Base-by-base conservation (phyloP, 2,329 filamentous ascomycete species). In the Coccinonectria pachysandricola region DNA sequence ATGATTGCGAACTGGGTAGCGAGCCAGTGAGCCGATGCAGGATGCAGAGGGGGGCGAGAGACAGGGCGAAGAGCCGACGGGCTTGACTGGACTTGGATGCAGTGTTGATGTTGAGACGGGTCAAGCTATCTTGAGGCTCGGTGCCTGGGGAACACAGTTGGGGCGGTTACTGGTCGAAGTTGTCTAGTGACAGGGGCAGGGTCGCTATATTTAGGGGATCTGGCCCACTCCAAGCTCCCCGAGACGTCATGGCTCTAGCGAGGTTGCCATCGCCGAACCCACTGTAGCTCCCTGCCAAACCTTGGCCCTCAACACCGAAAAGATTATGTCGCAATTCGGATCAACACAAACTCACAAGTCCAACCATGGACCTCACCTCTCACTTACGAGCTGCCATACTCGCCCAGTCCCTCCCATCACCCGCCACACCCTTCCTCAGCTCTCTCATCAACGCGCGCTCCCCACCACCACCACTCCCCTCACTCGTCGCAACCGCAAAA, bases 401-500 rank as follows among this genome's bases (percentile, higher is more conserved):
- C 46, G 44, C 61, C 42, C 49, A 78, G 58, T 56, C 64, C 56
- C 43, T 78, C 59, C 55, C 76, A 46, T 18, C 57, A 41, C 54
- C 69, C 2, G 65, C 68, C 2, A 30, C 49, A 18, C 38, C 67
- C 31, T 88, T 81, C 72, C 66, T 91, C 15, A 61, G 64, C 31
- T 58, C 57, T 30, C 74, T 88, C 48, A 50, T 80, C 32, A 55
- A 68, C 7, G 61, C 66, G 10, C 68, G 53, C 54, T 68, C 40
- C 50, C 68, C 60, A 22, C 61, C 64, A 10, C 75, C 72, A 2
- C 77, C 82, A 1, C 55, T 86, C 2, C 70, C 75, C 15, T 79
- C 80, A 4, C 65, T 93, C 12, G 64, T 81, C 30, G 82, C 85
- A 35, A 91, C 86, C 3, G 81, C 81, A 19, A 75, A 81, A 39